Evolutionary conservation across 176 grass and related monocot species (phyloP), one percentile per base, ranked within the genome.

Genomic region (Hyparrhenia diplandra): DNA sequence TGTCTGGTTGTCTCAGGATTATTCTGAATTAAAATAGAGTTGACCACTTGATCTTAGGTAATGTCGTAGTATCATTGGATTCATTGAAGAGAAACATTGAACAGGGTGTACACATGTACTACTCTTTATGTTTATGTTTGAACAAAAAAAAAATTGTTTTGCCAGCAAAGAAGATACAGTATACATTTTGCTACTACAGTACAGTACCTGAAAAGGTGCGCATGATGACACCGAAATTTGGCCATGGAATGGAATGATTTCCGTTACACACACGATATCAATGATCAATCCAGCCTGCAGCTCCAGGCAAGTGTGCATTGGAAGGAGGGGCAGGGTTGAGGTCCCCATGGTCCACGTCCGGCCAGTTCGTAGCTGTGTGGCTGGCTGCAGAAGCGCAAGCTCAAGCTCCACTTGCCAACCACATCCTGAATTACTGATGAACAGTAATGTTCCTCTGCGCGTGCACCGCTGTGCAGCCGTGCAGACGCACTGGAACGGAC

Each of bases 251-350:
- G 46, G 21, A 52, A 52, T n/a, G 37, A 40, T 40, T n/a, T n/a
- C n/a, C n/a, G 37, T 40, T 40, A 10, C 37, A 23, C 14, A 29
- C 31, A 51, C 35, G n/a, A n/a, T n/a, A 10, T 23, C 30, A 64
- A 80, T 86, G 35, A 6, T 23, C 39, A 64, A 80, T 86, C 45
- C 45, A 80, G 36, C 69, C 49, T 41, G 45, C 20, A 64, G 10
- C 45, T 47, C 14, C 45, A 47, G 14, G 64, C 70, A 84, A 75
- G 82, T 40, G 51, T 34, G 70, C 39, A 1, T 40, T 76, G 87
- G 54, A 21, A 30, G 41, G n/a, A n/a, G n/a, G n/a, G n/a, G n/a
- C n/a, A n/a, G 39, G 32, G n/a, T 49, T 60, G 60, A 52, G 45
- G 45, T 39, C 69, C n/a, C 72, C 47, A 20, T 32, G 18, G 28